Percentiles rank a stretch among this genome's conserved stretches.
Evolutionary conservation across 345 rosid genomes (phyloP).

Genomic region (Gossypium stocksii): DNA sequence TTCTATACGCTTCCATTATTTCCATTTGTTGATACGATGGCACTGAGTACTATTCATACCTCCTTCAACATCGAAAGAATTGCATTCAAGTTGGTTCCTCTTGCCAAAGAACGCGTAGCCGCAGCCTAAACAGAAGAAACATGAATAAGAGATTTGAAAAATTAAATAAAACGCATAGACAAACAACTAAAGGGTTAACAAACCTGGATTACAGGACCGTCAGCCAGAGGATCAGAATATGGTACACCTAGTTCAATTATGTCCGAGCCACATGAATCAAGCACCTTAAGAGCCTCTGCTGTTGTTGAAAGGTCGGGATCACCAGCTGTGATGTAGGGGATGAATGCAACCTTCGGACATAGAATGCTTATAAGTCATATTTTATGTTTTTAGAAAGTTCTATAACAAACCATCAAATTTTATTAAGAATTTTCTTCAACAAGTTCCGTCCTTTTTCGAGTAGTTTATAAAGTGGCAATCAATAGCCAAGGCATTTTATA

Average conservation of each 20-base stretch:
- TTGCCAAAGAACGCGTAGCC: slow-evolving; percentile 72
- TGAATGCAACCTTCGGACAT: slow-evolving; percentile 42
- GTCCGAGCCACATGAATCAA: slow-evolving; percentile 72
- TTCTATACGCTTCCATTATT: too few species aligned
- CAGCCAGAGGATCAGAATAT: slow-evolving; percentile 90
- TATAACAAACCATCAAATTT: not conserved
- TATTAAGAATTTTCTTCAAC: not conserved
- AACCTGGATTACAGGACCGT: slow-evolving; percentile 96
- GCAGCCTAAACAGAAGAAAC: slow-evolving; percentile 61
- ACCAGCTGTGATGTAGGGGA: slow-evolving; percentile 4
- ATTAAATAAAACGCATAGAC: not conserved
- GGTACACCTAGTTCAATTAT: slow-evolving; percentile 85
- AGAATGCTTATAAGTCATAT: not conserved
- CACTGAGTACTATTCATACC: slow-evolving; percentile 33
- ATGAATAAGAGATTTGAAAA: not conserved
- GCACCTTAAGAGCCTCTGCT: slow-evolving; percentile 75
- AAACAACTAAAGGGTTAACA: not conserved
- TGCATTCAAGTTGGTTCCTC: slow-evolving; percentile 67
- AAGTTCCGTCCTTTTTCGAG: not conserved
- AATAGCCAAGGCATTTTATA: not conserved
- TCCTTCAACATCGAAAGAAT: slow-evolving; percentile 70
- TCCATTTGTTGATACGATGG: not conserved
- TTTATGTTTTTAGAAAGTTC: not conserved
- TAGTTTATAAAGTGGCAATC: not conserved
- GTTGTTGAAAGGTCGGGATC: slow-evolving; percentile 73